Base-by-base conservation (phyloP, 1,284 basidiomycete species). In the Ceratobasidium papillatum region DNA sequence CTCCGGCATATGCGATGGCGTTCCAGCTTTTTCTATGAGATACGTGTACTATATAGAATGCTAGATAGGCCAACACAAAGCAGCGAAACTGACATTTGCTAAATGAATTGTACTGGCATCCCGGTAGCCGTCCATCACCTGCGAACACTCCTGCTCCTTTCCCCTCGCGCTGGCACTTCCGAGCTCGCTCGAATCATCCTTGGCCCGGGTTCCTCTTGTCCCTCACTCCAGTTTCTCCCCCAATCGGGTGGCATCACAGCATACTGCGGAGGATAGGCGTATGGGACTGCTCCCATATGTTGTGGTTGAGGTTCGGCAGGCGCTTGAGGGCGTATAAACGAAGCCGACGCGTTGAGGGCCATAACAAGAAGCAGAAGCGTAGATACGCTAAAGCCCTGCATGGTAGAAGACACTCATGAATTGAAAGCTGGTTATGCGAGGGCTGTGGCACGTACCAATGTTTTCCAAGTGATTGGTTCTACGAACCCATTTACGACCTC, bases 401-500 rank as follows among this genome's bases (percentile, higher is more conserved):
- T n/a, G 47, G 36, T 34, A 52, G 73, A 58, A 49, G 74, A 75
- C 30, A 32, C 69, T 49, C 30, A 27, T 47, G 22, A 52, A 22
- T 52, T 32, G 49, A 47, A 51, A 34, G 51, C 22, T 19, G 38
- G 17, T 32, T 66, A 52, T 41, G 12, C 30, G 71, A 52, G 27
- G 43, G 12, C 49, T 27, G 61, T 25, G 38, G 62, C 27, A 83
- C 90, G 82, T 77, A 94, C 94, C 84, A 99, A 86, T 19, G 95
- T 96, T 84, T 97, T 98, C 94, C 95, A 98, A 82, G 92, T 96
- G 81, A 99, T 96, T 54, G 94, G 92, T 81, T 99, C 97, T 36
- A 99, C 94, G 81, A 99, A 99, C 8, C 94, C 91, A 82, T 99
- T 98, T 79, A 98, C 90, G 47, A 98, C 94, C 79, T 98, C 96